These are phyloP conservation scores for Cinnamomum chago DNA, from an alignment of 164 flowering plant species.

Conservation along the genomic window DNA sequence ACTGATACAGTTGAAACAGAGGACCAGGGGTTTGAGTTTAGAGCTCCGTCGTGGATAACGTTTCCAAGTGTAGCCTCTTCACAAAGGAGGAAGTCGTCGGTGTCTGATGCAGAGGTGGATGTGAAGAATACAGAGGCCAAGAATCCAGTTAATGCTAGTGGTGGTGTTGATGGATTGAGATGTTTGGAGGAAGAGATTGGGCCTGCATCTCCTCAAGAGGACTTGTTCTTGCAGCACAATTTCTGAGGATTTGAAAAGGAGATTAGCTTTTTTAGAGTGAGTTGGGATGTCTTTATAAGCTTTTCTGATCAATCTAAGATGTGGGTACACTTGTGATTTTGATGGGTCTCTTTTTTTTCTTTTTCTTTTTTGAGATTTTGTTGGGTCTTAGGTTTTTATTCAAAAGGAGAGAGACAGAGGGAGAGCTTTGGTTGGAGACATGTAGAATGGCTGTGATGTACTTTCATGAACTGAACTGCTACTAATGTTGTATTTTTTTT, in stretches of 20 bases:
- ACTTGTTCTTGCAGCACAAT: slow-evolving; percentile 84
- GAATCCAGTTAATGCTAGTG: slow-evolving; percentile 25
- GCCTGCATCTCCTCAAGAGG: slow-evolving; percentile 86
- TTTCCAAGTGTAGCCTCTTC: slow-evolving; percentile 95
- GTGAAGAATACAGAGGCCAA: slow-evolving; percentile 42
- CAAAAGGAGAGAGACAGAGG: background rate
- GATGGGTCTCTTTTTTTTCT: background rate
- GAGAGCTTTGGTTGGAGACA: slow-evolving; percentile 5
- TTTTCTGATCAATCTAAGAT: slow-evolving; percentile 5
- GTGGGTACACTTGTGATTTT: background rate
- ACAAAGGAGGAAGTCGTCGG: slow-evolving; percentile 88
- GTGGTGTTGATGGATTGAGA: slow-evolving; percentile 54
- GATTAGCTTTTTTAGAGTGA: background rate
- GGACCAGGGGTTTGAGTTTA: slow-evolving; percentile 75
- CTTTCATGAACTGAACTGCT: slow-evolving; percentile 12
- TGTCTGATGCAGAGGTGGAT: slow-evolving; percentile 69
- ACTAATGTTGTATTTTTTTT: slow-evolving; percentile 3
- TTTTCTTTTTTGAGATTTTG: slow-evolving; percentile 1
- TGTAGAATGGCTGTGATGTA: slow-evolving; percentile 8
- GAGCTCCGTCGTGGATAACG: slow-evolving; percentile 97
- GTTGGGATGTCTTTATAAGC: background rate
- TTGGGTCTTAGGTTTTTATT: background rate
- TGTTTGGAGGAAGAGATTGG: slow-evolving; percentile 89
- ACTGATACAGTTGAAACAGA: slow-evolving; percentile 54
- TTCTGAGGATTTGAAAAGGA: slow-evolving; percentile 33